Evolutionary conservation across 805 yeast species (phyloP), one percentile per base, ranked within the genome.

Genomic region (Sugiyamaella chiloensis): DNA sequence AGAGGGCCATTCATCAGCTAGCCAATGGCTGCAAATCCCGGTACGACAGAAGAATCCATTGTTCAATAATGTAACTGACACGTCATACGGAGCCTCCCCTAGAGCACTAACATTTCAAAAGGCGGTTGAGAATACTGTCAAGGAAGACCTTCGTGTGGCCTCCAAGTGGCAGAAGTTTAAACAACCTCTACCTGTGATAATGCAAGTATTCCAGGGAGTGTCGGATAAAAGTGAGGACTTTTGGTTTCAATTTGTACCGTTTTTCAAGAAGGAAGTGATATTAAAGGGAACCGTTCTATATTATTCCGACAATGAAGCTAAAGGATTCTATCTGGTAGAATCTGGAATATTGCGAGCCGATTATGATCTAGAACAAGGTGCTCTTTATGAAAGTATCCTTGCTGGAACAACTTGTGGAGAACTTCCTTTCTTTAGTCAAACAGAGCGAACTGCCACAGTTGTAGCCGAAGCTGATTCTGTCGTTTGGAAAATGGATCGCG

Each of bases 331-430:
- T 37, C 50, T 79, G 4, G 78, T 85, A 1, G 90, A 80, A 54
- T 60, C 75, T 46, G 80, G 88, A 42, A 72, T 71, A 51, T 65
- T 72, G 57, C 75, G 72, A 43, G 72, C 77, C 52, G 82, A 75
- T 11, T 79, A 72, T 50, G 74, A 72, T 60, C 68, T 83, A 58
- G 71, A 74, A 53, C 71, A 72, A 61, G 61, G 75, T 58, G 49
- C 59, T 46, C 45, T 80, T 62, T 62, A 68, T 63, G 68, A 71
- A 70, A 60, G 72, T 14, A 79, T 85, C 27, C 72, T 86, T 45
- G 88, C 93, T 3, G 76, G 85, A 50, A 84, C 91, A 0, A 78
- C 86, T 1, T 83, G 84, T 63, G 93, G 95, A 2, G 88, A 85
- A 49, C 57, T 67, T n/a, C 66, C 68, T 2, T 68, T 67, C 44